These are phyloP conservation scores for Macadamia integrifolia DNA, from an alignment of 164 flowering plant species.

Conservation along the genomic window DNA sequence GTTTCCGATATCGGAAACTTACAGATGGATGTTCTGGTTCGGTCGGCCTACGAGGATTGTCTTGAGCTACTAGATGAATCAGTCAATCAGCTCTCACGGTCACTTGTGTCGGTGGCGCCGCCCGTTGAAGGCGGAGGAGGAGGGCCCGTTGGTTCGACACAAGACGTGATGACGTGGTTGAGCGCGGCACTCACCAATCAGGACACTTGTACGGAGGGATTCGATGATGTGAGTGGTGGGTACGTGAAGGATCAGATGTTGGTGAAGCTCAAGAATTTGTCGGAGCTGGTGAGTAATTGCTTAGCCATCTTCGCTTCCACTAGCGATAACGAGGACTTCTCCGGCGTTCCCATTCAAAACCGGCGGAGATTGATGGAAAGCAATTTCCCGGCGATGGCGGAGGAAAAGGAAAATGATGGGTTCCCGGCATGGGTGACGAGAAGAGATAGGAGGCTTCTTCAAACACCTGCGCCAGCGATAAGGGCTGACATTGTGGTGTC, in stretches of 20 bases:
- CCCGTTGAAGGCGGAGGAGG: neutral
- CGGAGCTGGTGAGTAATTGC: conserved; percentile 59
- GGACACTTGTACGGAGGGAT: conserved; percentile 87
- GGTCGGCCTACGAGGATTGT: conserved; percentile 75
- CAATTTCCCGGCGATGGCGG: conserved; percentile 6
- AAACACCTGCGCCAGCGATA: conserved; percentile 36
- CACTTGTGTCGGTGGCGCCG: conserved; percentile 38
- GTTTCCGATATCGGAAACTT: conserved; percentile 36
- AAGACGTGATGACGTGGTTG: conserved; percentile 89
- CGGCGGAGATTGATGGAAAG: conserved; percentile 34
- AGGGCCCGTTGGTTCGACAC: conserved; percentile 19
- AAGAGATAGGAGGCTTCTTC: conserved; percentile 48
- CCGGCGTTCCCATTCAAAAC: conserved; percentile 74
- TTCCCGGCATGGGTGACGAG: conserved; percentile 63
- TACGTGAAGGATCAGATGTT: conserved; percentile 49
- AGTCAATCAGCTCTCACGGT: conserved; percentile 49
- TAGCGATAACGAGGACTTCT: conserved; percentile 35
- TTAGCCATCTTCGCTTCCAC: conserved; percentile 56
- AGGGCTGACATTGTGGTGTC: conserved; percentile 77
- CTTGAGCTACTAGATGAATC: conserved; percentile 80
- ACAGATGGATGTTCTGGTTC: conserved; percentile 45
- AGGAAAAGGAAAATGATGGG: neutral
- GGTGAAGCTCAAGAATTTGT: conserved; percentile 28
- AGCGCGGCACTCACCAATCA: conserved; percentile 89
- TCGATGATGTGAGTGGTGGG: conserved; percentile 45